Evolutionary conservation across 2,329 filamentous ascomycete genomes (phyloP).

Genomic region (Dendryphion nanum): DNA sequence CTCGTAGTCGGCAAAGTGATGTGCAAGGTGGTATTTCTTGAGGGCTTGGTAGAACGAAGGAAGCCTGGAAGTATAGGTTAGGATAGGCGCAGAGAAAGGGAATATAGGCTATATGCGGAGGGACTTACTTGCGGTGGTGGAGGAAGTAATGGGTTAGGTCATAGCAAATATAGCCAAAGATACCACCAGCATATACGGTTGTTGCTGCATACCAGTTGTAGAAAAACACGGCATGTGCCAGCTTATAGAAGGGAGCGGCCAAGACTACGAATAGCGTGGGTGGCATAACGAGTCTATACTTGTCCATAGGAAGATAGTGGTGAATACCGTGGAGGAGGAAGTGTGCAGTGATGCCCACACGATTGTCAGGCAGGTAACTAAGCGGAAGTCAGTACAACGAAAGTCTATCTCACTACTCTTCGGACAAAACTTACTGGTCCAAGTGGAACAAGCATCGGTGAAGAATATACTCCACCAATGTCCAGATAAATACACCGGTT

Average conservation of each 20-base stretch:
- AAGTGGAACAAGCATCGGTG: constrained; percentile 94
- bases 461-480: constrained; percentile 81
- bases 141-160: constrained; percentile 98
- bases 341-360: constrained; percentile 79
- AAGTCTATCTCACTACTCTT: too few species aligned
- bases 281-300: constrained; percentile 94
- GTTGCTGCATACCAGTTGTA: constrained; percentile 82
- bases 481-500: constrained; percentile 78
- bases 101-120: neutral
- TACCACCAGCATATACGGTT: constrained; percentile 80
- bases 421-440: constrained; percentile 76
- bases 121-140: constrained; percentile 78
- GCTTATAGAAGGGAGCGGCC: constrained; percentile 86
- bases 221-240: constrained; percentile 78
- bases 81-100: too few species aligned
- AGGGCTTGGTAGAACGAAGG: constrained; percentile 85
- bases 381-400: constrained; percentile 4
- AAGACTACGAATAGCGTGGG: constrained; percentile 82
- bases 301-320: constrained; percentile 99
- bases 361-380: constrained; percentile 87
- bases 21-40: constrained; percentile 96
- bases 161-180: constrained; percentile 95
- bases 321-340: constrained; percentile 96
- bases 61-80: constrained; percentile 52
- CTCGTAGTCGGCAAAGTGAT: constrained; percentile 97